phyloP scores from a whole-genome alignment of 345 rosid species.

The Acer campestre region DNA sequence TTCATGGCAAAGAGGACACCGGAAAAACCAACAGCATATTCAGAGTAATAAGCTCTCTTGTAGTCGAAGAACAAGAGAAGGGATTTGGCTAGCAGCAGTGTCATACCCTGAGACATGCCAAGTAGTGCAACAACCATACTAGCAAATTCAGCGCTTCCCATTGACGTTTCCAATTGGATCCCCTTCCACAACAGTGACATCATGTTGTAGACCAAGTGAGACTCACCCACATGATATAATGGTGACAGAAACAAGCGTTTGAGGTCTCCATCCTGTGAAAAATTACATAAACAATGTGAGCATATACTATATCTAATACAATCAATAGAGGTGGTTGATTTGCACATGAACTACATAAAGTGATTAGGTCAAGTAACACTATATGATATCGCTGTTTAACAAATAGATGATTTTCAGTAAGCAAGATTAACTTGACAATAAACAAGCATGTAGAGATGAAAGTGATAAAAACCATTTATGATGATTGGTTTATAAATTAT shows the following conservation, averaged over 20 bases:
- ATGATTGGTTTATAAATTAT: not conserved
- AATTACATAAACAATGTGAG: not conserved
- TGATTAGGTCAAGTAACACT: not conserved
- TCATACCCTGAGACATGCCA: slow-evolving; percentile 88
- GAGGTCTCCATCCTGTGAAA: slow-evolving; percentile 64
- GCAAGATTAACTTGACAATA: not conserved
- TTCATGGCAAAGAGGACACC: slow-evolving; percentile 96
- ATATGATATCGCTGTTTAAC: too few relatives aligned
- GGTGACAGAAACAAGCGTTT: slow-evolving; percentile 84
- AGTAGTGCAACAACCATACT: slow-evolving; percentile 69
- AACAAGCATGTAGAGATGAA: not conserved
- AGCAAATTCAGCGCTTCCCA: slow-evolving; percentile 91
- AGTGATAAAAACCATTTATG: too few relatives aligned
- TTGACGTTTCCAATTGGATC: slow-evolving; percentile 69
- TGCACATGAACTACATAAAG: too few relatives aligned
- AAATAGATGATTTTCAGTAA: not conserved
- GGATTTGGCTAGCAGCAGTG: slow-evolving; percentile 70
- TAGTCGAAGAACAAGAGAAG: slow-evolving; percentile 63
- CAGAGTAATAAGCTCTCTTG: slow-evolving; percentile 58
- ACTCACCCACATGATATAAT: slow-evolving; percentile 80
- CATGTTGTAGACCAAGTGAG: slow-evolving; percentile 93
- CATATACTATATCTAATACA: not conserved
- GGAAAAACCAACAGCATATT: slow-evolving; percentile 83
- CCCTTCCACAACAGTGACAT: slow-evolving; percentile 96
- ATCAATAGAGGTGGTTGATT: not conserved